A percentile compares a stretch with the other conserved stretches of the same genome.
phyloP scores from a whole-genome alignment of 768 basidiomycete species.

The Mycena olivaceomarginata region DNA sequence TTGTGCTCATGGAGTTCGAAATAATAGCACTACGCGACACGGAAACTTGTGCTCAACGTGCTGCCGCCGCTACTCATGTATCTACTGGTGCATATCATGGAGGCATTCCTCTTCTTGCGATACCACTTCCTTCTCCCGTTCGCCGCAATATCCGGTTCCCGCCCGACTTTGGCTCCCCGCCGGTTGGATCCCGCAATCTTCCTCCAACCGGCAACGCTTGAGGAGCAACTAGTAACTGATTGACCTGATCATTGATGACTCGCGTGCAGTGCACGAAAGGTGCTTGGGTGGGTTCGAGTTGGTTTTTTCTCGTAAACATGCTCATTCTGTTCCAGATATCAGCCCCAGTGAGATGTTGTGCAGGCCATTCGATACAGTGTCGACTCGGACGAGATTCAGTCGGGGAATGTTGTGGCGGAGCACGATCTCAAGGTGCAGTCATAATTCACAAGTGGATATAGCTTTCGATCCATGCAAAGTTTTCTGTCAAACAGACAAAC shows the following conservation, averaged over 20 bases:
- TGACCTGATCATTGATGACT: too few relatives aligned
- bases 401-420: conserved; percentile 45
- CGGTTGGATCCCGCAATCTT: conserved; percentile 56
- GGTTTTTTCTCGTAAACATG: conserved; percentile 2
- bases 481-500: too few relatives aligned
- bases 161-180: conserved; percentile 49
- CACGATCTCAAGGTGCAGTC: conserved; percentile 46
- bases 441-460: background rate
- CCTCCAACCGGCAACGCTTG: conserved; percentile 57
- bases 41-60: conserved; percentile 50
- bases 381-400: conserved; percentile 56
- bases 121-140: conserved; percentile 52
- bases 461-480: background rate
- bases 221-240: too few relatives aligned
- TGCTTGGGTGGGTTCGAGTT: too few relatives aligned
- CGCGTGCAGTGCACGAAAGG: too few relatives aligned
- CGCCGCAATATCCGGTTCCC: conserved; percentile 34
- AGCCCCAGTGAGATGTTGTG: conserved; percentile 54
- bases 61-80: conserved; percentile 54
- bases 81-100: conserved; percentile 54
- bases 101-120: conserved; percentile 54
- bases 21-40: conserved; percentile 53
- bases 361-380: conserved; percentile 57
- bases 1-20: background rate
- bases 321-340: conserved; percentile 46